Conservation (phyloP, 768 basidiomycete species). For the Hysterangium stoloniferum region DNA sequence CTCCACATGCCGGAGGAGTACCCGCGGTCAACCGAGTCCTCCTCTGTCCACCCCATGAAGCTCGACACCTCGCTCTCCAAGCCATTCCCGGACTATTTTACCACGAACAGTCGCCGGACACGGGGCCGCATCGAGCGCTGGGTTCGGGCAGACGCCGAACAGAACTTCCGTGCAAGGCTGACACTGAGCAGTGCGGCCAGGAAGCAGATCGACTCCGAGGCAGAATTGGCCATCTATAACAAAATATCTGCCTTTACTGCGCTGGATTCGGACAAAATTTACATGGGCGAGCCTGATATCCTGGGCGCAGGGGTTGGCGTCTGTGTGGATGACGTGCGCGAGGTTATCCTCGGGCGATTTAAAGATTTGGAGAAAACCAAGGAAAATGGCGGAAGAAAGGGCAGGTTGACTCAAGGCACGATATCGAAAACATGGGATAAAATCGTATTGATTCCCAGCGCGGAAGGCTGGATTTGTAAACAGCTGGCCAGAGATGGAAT, state of each 20-base stretch:
- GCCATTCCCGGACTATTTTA: not conserved
- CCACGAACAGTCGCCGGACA: not conserved
- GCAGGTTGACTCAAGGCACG: too few relatives aligned
- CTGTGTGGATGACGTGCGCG: constrained; percentile 8
- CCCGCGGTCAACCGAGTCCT: not conserved
- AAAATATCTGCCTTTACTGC: not conserved
- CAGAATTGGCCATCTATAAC: constrained; percentile 4
- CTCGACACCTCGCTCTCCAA: constrained; percentile 1
- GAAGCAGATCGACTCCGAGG: constrained; percentile 2
- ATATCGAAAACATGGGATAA: not conserved
- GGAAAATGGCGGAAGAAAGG: not conserved
- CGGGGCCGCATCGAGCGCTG: constrained; percentile 6
- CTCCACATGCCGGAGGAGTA: not conserved
- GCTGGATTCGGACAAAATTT: not conserved
- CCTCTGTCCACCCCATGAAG: constrained; percentile 5
- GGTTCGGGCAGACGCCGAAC: constrained; percentile 9
- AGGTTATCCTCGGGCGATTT: constrained; percentile 2
- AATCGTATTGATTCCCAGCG: constrained; percentile 3
- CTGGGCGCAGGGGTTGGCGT: constrained; percentile 2
- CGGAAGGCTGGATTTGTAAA: constrained; percentile 11
- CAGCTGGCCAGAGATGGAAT: too few relatives aligned
- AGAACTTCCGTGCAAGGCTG: constrained; percentile 1
- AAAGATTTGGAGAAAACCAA: not conserved
- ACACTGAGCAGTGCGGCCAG: not conserved
- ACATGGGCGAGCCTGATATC: constrained; percentile 5